phyloP scores from a whole-genome alignment of 345 rosid species.

The Brassica juncea region DNA sequence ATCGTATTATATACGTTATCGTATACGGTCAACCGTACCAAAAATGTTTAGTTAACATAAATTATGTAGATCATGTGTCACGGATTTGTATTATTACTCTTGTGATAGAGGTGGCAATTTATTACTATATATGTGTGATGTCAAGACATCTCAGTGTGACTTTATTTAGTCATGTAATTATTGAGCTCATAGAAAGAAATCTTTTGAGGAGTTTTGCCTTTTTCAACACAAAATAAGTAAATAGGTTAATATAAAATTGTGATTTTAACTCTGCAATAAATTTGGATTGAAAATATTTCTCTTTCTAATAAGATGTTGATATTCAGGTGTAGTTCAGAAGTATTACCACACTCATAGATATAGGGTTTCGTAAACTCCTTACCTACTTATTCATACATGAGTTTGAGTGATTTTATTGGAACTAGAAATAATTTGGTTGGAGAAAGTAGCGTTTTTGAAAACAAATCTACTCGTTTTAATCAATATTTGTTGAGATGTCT shows the following conservation, averaged over 20 bases:
- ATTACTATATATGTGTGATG: neutral
- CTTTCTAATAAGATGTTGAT: neutral
- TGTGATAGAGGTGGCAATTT: constrained; percentile 24
- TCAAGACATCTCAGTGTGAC: constrained; percentile 21
- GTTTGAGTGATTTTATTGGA: constrained; percentile 23
- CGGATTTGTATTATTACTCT: constrained; percentile 25
- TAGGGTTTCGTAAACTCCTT: constrained; percentile 26
- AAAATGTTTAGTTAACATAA: constrained; percentile 4
- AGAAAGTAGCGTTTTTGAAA: constrained; percentile 11
- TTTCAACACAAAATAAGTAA: constrained; percentile 15
- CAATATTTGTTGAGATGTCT: constrained; percentile 27
- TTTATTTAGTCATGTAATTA: constrained; percentile 28
- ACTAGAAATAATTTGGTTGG: constrained; percentile 19
- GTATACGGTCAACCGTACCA: constrained; percentile 33
- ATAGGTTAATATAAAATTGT: constrained; percentile 10
- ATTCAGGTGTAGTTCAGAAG: neutral
- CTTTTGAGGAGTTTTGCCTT: constrained; percentile 30
- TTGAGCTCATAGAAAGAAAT: constrained; percentile 29
- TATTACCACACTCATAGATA: constrained; percentile 31
- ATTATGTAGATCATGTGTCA: constrained; percentile 22
- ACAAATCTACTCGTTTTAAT: constrained; percentile 27
- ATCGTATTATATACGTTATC: constrained; percentile 24
- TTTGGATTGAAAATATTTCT: neutral
- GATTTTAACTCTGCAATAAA: constrained; percentile 2
- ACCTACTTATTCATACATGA: neutral